Evolutionary conservation across 164 flowering plant species (phyloP).

Genomic region (Nelumbo lutea): DNA sequence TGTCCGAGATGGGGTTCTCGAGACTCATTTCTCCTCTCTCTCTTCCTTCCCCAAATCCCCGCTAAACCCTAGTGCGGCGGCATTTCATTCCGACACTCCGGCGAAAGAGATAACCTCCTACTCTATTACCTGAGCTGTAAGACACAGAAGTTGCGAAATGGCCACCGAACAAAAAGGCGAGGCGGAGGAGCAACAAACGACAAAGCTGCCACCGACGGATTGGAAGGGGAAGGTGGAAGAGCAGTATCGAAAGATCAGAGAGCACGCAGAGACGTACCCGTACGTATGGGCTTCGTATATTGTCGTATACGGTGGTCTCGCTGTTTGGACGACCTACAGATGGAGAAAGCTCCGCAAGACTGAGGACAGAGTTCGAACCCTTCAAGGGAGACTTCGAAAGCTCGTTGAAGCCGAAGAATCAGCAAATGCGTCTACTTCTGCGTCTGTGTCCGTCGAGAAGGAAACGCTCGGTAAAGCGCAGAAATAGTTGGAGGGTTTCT

Average conservation of each 20-base stretch:
- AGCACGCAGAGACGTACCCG: conserved; percentile 78
- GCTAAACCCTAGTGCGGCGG: too few species aligned
- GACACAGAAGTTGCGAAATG: conserved; percentile 9
- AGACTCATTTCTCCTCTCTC: too few species aligned
- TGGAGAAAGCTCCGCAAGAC: conserved; percentile 84
- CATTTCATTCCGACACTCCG: too few species aligned
- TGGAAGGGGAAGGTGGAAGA: conserved; percentile 34
- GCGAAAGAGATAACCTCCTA: background rate
- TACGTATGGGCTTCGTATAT: conserved; percentile 92
- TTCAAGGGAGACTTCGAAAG: conserved; percentile 61
- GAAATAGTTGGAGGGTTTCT: conserved; percentile 2
- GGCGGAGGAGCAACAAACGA: conserved; percentile 17
- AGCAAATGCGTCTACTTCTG: conserved; percentile 14
- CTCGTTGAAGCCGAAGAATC: conserved; percentile 51
- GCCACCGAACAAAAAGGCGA: conserved; percentile 15
- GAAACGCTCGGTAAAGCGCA: conserved; percentile 3
- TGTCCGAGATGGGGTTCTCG: too few species aligned
- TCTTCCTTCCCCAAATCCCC: too few species aligned
- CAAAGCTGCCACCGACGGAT: conserved; percentile 16
- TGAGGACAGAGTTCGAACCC: conserved; percentile 64
- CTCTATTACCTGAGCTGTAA: background rate
- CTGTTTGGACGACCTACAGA: conserved; percentile 58
- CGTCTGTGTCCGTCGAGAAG: conserved; percentile 16
- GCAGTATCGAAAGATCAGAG: conserved; percentile 43
- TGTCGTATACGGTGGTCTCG: conserved; percentile 75